Evolutionary conservation across 2,329 filamentous ascomycete genomes (phyloP), one percentile per base, ranked within the genome.

Genomic region (Paracoccidioides lutzii): DNA sequence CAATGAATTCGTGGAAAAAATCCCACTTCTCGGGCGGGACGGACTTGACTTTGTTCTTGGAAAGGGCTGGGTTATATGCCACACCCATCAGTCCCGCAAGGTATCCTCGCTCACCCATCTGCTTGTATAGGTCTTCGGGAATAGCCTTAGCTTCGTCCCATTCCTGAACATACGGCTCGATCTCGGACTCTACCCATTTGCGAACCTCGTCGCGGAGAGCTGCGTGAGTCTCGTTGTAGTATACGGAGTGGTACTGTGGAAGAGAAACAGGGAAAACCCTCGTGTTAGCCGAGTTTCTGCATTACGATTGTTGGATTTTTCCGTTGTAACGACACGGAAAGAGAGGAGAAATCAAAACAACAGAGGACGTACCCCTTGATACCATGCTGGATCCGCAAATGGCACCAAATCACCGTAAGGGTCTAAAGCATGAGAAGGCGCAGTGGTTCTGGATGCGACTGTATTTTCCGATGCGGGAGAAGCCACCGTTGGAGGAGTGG

Each of bases 141-240:
- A 97, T 90, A 68, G 84, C 81, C 77, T 90, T 94, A 64, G 85
- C 88, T 78, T 97, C 93, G 64, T 98, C 93, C 93, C 93, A 98
- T 71, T 98, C 93, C 43, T 83, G 87, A 56, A 97, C 88, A 64
- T 91, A 80, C 28, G 93, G 91, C 76, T 95, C 90, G 69, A 97
- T 85, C 64, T 89, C 88, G 56, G 78, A 81, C 59, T 95, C 88
- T 55, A 98, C 82, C 90, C 90, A 98, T 76, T 90, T 81, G 66
- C 93, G 87, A 58, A 96, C 79, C 77, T 98, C 93, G 61, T 83
- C 85, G 58, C 93, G 89, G 52, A 98, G 85, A 53, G 89, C 90
- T 56, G 83, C 90, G 73, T 98, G 93, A 4, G 88, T 84, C 73
- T 95, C 85, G 75, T 96, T 96, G 80, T 86, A 95, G 80, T 96